These are phyloP conservation scores for Thalassiosira mediterranea DNA, from an alignment of 352 stramenopile species.

Conservation along the genomic window DNA sequence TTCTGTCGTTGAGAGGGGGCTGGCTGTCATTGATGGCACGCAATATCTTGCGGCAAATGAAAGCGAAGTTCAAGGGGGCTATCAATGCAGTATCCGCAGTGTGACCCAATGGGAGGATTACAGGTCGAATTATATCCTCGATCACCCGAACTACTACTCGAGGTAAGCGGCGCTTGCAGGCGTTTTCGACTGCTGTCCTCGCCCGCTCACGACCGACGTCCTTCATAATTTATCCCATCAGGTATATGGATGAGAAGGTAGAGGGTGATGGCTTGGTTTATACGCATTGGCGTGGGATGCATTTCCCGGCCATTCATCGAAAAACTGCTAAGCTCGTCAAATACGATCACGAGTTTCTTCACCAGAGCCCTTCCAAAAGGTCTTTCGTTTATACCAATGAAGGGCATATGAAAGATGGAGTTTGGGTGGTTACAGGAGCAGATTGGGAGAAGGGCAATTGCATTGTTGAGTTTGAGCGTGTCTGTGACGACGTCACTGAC, in stretches of 20 bases:
- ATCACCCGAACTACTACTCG: conserved; percentile 96
- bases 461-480: conserved; percentile 91
- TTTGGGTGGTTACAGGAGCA: conserved; percentile 85
- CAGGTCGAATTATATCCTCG: conserved; percentile 83
- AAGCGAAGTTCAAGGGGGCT: conserved; percentile 87
- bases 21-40: conserved; percentile 43
- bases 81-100: conserved; percentile 92
- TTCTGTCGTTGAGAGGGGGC: conserved; percentile 32
- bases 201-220: no score
- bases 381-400: conserved; percentile 88
- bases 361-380: conserved; percentile 8
- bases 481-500: conserved; percentile 70
- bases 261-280: conserved; percentile 87
- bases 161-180: no score
- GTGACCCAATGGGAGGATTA: conserved; percentile 95
- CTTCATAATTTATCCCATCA: neutral
- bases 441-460: conserved; percentile 93
- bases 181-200: no score
- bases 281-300: conserved; percentile 90
- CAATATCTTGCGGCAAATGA: conserved; percentile 75
- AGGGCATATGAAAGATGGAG: conserved; percentile 89
- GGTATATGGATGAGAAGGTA: conserved; percentile 91
- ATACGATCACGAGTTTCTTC: conserved; percentile 42
- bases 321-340: conserved; percentile 80
- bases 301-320: conserved; percentile 90